Evolutionary conservation across 306 rosid species (phyloP), one percentile per base, ranked within the genome.

Genomic region (Quercus berberidifolia): DNA sequence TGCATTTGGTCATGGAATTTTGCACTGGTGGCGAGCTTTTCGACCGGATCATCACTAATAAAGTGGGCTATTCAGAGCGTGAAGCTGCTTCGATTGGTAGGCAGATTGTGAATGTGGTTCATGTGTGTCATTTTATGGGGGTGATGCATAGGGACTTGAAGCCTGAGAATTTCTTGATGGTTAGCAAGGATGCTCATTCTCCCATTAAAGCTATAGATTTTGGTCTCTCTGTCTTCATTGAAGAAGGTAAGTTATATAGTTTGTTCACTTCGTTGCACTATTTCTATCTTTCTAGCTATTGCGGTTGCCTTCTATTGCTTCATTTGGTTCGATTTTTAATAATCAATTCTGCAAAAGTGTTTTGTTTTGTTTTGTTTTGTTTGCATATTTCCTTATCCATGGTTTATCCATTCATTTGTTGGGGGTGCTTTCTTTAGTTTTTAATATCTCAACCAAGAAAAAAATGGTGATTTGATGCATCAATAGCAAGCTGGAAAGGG

Each of bases 121-220:
- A 95, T 64, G 98, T 81, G 10, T 95, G 99, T 64, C 99, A 95
- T 68, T 93, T 93, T 74, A 91, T 95, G 99, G 98, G 99, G n/a
- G 96, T 95, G n/a, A 91, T 95, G 87, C 99, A 95, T 71, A 83
- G 99, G 25, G 98, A 95, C 70, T 82, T 95, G 41, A 95, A 91
- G 87, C 99, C 98, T 2, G 98, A 95, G 90, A 91, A 93, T 83
- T 91, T 95, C 82, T 83, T 95, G 88, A 78, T 91, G 59, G 97
- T 55, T 5, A 91, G 77, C 72, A 78, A 59, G 67, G 86, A 88
- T 46, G 80, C 76, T 1, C 55, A 90, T 10, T 84, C 99, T 1
- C 92, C 92, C 1, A 73, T 95, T 51, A 95, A 95, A 81, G 98
- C 94, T 74, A 89, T 81, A 0, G 98, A 89, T 89, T 93, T 93